Evolutionary conservation across 768 basidiomycete species (phyloP), one percentile per base, ranked within the genome.

Genomic region (Terana coerulea): DNA sequence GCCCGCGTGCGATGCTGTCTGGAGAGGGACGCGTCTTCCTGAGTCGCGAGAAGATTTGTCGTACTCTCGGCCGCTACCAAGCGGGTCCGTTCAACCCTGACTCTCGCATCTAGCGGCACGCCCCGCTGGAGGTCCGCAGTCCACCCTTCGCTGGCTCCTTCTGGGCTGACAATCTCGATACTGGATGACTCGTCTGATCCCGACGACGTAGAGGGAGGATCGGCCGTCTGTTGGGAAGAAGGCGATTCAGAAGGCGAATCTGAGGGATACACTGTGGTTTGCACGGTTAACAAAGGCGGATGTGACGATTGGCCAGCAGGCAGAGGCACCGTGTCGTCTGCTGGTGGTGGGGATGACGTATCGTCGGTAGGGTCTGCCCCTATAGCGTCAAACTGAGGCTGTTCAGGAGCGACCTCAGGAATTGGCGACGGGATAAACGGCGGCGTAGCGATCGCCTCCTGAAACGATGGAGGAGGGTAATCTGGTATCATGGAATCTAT

Each of bases 381-480:
- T 28, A 29, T 19, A 14, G 51, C 33, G 26, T 52, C 51, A 28
- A 34, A 31, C 19, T 50, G 42, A 17, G 15, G 15, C n/a, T 24
- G 19, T 28, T 11, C 25, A 7, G 42, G 28, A 34, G 44, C 25
- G 43, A 59, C 22, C 6, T 48, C 39, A 3, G 54, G 54, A 22
- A 50, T 35, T 10, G 46, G 41, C n/a, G 52, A 30, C 3, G 55
- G 42, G 34, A 46, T 41, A 45, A 55, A 47, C 15, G 52, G 52
- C 4, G 64, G 55, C 14, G 66, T 58, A 19, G 62, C 56, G 4
- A 69, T 59, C n/a, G 84, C 84, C 66, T 90, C 88, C 54, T 81
- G 80, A 58, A 88, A 87, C 11, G 86, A 80, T 24, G 88, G 88
- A 11, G 88, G 88, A 6, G 84, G 85, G 61, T 85, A 86, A 61